Base-by-base conservation (phyloP, 2,329 filamentous ascomycete species). In the Cladophialophora psammophila region DNA sequence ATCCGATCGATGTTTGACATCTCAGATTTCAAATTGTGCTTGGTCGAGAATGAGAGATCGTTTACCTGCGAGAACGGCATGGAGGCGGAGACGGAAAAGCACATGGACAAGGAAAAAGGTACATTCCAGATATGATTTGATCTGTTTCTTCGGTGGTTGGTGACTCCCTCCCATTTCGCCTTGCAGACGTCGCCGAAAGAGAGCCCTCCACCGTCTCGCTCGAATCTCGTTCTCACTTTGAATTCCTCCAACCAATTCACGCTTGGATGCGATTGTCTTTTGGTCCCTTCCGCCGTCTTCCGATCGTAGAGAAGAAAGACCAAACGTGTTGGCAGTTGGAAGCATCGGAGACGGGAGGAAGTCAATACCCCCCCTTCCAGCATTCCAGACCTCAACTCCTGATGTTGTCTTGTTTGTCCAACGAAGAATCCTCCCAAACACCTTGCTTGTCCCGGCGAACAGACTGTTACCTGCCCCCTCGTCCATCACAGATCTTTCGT, bases 391-490 rank as follows among this genome's bases (percentile, higher is more conserved):
- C 15, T 48, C 42, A 20, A 48, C 42, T 48, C 42, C 45, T 3
- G 18, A 3, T 50, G 45, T 5, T 50, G 45, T 26, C 45, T 20
- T 50, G 45, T 50, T 50, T 50, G 45, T 50, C 45, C 45, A 50
- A 50, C 26, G 45, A 50, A 50, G 45, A 50, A 50, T 18, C 45
- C 45, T 50, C 18, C 60, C 50, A 56, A 63, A 63, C 60, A 56
- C 60, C 60, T 55, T 38, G 60, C 60, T 63, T 48, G 50, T 42
- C 38, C 60, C 35, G 50, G 20, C 18, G 18, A 63, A 55, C 48
- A 45, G 42, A 55, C 52, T n/a, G 31, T 55, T 55, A 31, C 50
- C 36, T 48, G 26, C 35, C 52, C 45, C 45, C 45, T 50, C 18
- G 8, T 1, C 18, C 18, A 26, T 9, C 45, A 50, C 15, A 26